These are phyloP conservation scores for Calycina herbarum DNA, from an alignment of 2,329 filamentous ascomycete genomes.

Conservation along the genomic window DNA sequence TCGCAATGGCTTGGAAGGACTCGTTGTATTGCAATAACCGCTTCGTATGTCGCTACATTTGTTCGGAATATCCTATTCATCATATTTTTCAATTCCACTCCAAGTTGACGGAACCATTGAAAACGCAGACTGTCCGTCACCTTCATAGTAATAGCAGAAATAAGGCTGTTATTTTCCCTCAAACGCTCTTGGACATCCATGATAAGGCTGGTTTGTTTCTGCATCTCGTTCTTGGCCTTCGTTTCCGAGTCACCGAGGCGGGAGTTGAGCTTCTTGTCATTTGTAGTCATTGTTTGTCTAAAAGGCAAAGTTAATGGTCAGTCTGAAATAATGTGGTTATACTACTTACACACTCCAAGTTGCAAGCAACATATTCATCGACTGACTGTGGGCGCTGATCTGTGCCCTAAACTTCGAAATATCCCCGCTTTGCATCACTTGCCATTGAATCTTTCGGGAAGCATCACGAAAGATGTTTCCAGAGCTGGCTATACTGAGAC, in stretches of 20 bases:
- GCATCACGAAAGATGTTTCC: conserved; percentile 17
- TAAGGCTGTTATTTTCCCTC: too few species aligned
- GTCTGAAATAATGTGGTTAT: too few species aligned
- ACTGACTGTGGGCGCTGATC: conserved; percentile 20
- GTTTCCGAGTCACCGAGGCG: too few species aligned
- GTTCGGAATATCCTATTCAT: conserved; percentile 15
- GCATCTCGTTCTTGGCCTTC: too few species aligned
- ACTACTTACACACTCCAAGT: conserved; percentile 17
- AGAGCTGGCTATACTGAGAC: conserved; percentile 24
- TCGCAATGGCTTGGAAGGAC: conserved; percentile 13
- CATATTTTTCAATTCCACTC: conserved; percentile 15
- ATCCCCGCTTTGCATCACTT: conserved; percentile 21
- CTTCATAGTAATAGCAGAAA: too few species aligned
- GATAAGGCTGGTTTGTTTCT: too few species aligned
- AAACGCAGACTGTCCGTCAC: background rate
- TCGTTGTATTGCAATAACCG: conserved; percentile 14
- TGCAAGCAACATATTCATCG: conserved; percentile 25
- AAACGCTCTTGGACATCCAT: too few species aligned
- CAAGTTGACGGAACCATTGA: conserved; percentile 14
- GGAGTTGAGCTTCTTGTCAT: too few species aligned
- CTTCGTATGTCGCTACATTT: conserved; percentile 14
- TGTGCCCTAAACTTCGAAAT: conserved; percentile 22
- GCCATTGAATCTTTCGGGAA: conserved; percentile 23
- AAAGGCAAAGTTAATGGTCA: too few species aligned
- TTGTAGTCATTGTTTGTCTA: too few species aligned